Evolutionary conservation across 495 filamentous ascomycete species (phyloP).

Genomic region (Aspergillus funiculosus): DNA sequence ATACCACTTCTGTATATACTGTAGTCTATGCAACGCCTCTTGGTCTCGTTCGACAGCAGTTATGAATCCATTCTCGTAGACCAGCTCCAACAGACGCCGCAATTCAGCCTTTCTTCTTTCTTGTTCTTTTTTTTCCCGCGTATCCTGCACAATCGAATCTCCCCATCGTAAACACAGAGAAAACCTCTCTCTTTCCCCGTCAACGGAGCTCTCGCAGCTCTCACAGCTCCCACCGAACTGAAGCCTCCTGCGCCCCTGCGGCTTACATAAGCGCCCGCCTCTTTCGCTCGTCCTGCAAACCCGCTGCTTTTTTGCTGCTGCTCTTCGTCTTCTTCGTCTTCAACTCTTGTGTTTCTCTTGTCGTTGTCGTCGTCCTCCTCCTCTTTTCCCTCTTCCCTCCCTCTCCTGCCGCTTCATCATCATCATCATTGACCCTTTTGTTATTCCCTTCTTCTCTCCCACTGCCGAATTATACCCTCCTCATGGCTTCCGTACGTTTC

Average conservation of each 20-base stretch:
- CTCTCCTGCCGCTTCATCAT: constrained; percentile 21
- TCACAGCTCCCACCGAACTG: not conserved
- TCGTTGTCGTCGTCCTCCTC: constrained; percentile 12
- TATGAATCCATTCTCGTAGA: too few species aligned
- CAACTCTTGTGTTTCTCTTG: constrained; percentile 17
- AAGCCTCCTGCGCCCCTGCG: not conserved
- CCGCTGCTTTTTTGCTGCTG: constrained; percentile 13
- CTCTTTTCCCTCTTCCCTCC: constrained; percentile 21
- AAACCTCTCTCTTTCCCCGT: too few species aligned
- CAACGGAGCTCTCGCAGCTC: too few species aligned
- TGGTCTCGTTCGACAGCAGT: too few species aligned
- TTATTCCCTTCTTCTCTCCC: constrained; percentile 13
- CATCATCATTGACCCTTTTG: constrained; percentile 17
- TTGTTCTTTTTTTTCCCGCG: too few species aligned
- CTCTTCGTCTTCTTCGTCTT: constrained; percentile 12
- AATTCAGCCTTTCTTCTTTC: too few species aligned
- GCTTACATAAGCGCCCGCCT: constrained; percentile 15
- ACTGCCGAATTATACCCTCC: constrained; percentile 15
- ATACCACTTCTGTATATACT: too few species aligned
- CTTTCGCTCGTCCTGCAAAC: constrained; percentile 12
- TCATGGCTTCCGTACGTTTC: constrained; percentile 53
- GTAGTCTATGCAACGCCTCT: too few species aligned
- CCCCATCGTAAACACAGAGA: too few species aligned
- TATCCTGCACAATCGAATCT: too few species aligned
- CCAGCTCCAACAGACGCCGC: too few species aligned